Percentiles rank a stretch among this genome's conserved stretches.
Conservation (phyloP, 352 stramenopile species). For the Globisporangium viniferum region DNA sequence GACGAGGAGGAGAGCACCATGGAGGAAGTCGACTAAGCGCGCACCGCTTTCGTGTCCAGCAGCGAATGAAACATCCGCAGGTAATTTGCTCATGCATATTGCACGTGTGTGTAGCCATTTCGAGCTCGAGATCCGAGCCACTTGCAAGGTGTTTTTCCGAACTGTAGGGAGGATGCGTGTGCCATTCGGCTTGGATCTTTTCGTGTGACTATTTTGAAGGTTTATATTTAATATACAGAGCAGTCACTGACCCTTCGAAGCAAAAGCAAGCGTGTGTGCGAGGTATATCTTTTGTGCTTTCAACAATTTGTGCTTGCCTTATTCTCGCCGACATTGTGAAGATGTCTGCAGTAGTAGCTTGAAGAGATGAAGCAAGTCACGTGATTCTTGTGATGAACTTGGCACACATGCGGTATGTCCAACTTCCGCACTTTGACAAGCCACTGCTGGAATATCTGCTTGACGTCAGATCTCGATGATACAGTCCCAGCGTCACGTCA, state of each 20-base stretch:
- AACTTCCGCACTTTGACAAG: no score
- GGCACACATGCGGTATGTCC: no score
- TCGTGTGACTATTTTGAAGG: conserved; percentile 37
- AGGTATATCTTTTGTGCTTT: not conserved
- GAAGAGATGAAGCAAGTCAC: no score
- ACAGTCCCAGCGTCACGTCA: not conserved
- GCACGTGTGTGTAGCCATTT: not conserved
- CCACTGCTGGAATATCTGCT: no score
- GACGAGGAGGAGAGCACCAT: conserved; percentile 97
- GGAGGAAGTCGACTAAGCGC: conserved; percentile 98
- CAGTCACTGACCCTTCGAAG: conserved; percentile 9
- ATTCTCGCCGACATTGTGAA: not conserved
- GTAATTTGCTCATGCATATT: conserved; percentile 2
- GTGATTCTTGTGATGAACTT: no score
- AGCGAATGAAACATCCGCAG: not conserved
- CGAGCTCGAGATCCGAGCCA: not conserved
- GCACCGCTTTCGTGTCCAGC: not conserved
- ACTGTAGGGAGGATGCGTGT: conserved; percentile 10
- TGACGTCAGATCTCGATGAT: not conserved
- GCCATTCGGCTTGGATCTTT: conserved; percentile 42
- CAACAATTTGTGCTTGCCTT: not conserved
- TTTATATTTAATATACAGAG: conserved; percentile 71
- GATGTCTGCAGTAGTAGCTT: no score
- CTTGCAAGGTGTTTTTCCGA: not conserved
- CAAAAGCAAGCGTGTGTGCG: not conserved